phyloP scores from a whole-genome alignment of 345 rosid genomes.

The Sonneratia alba region DNA sequence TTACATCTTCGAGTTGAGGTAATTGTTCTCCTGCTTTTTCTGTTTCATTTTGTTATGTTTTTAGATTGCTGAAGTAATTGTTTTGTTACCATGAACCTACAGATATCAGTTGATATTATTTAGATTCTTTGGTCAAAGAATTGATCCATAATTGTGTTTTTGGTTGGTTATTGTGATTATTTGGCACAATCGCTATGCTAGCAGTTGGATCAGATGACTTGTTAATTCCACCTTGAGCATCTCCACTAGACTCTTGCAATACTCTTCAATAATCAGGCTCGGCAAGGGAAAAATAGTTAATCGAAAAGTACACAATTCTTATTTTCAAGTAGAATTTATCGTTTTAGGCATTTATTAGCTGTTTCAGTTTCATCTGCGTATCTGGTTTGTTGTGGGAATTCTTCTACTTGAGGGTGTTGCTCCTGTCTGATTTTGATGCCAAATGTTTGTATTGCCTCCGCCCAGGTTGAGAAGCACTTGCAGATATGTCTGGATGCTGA shows the following conservation, averaged over 20 bases:
- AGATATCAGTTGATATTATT: neutral
- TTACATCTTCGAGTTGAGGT: constrained; percentile 77
- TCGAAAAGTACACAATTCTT: neutral
- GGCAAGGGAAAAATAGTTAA: neutral
- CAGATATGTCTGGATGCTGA: constrained; percentile 63
- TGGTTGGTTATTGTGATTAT: neutral
- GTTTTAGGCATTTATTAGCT: neutral
- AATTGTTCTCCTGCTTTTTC: constrained; percentile 1
- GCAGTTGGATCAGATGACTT: neutral
- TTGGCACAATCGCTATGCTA: neutral
- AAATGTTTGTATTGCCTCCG: neutral
- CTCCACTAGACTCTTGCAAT: neutral
- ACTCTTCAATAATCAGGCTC: neutral
- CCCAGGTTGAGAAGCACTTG: constrained; percentile 57
- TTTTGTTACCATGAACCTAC: neutral
- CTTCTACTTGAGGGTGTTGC: neutral
- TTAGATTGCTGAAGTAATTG: neutral
- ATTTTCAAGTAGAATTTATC: neutral
- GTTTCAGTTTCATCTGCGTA: neutral
- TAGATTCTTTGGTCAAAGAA: neutral
- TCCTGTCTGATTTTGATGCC: neutral
- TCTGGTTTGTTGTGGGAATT: neutral
- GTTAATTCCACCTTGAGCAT: neutral
- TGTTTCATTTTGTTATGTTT: neutral
- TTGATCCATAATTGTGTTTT: neutral